Evolutionary conservation across 768 basidiomycete genomes (phyloP), one percentile per base, ranked within the genome.

Genomic region (Auricularia sp.): DNA sequence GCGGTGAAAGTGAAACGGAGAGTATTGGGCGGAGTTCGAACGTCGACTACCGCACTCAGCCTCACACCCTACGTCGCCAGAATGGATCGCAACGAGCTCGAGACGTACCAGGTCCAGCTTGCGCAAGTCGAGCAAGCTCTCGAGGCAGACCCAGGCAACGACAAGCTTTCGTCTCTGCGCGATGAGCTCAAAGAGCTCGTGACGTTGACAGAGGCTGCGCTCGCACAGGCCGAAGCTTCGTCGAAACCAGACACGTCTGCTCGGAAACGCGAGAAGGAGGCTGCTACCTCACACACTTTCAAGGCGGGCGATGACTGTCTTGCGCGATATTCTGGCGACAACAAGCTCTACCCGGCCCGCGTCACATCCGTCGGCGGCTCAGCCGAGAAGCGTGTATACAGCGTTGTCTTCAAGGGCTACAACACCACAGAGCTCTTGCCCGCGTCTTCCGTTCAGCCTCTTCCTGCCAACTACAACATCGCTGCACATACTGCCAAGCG

Each of bases 401-500:
- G 87, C 73, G 88, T 96, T 71, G 82, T 93, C 42, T 96, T 93
- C 81, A 90, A 91, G 72, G 90, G 87, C 3, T 95, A 95, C 80
- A 91, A 93, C 73, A 89, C 88, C 35, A 93, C 93, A 34, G 93
- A 95, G 75, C 83, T 91, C 43, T 84, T 93, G 39, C 87, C 88
- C 71, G 80, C 81, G 36, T 75, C 80, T 18, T 87, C 90, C 71
- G 76, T 93, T 67, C 91, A 92, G 72, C 65, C 82, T 7, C 78
- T 91, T 12, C 88, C 91, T 1, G 62, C 81, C 6, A 62, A 60
- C n/a, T 70, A 67, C 59, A 39, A 59, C 5, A 33, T 53, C 23
- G 61, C 35, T 7, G 66, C 59, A 34, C 33, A 39, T 21, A 83
- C 72, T 75, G 86, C 77, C 68, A 95, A 95, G 77, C 86, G 92